A percentile compares a stretch with the other conserved stretches of the same genome.
Evolutionary conservation across 257 asterid genomes (phyloP).

Genomic region (Solanum lycopersicoides): DNA sequence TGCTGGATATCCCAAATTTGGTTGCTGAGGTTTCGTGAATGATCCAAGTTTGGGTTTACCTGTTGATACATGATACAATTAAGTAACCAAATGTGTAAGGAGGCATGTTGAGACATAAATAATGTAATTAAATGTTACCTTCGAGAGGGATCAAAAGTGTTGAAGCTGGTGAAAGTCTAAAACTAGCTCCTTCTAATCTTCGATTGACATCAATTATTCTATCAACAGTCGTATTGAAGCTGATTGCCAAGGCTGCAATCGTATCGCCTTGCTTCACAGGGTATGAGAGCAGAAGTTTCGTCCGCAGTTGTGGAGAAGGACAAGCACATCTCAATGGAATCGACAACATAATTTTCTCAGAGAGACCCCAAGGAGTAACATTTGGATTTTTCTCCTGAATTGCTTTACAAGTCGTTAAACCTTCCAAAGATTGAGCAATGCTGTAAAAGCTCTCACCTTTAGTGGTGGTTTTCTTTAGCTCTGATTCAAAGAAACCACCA

Average conservation of each 20-base stretch:
- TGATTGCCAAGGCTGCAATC: constrained; percentile 14
- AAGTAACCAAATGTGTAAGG: not conserved
- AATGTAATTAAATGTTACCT: not conserved
- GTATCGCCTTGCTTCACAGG: constrained; percentile 46
- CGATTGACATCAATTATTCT: constrained; percentile 25
- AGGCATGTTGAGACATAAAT: not conserved
- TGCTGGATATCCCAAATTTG: constrained; percentile 16
- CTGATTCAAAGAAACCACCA: constrained; percentile 27
- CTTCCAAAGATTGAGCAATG: constrained; percentile 41
- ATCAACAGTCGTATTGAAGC: constrained; percentile 28
- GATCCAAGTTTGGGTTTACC: constrained; percentile 18
- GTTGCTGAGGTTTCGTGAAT: constrained; percentile 1
- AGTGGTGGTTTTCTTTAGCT: constrained; percentile 18
- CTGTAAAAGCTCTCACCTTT: constrained; percentile 42
- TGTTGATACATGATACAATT: not conserved
- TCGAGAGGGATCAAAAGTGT: constrained; percentile 39
- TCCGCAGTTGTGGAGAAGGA: constrained; percentile 14
- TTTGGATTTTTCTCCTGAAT: constrained; percentile 34
- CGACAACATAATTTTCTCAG: constrained; percentile 10
- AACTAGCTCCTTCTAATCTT: constrained; percentile 10
- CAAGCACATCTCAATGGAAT: constrained; percentile 50
- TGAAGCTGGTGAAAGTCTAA: constrained; percentile 20
- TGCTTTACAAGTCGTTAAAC: constrained; percentile 37
- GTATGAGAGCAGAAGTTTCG: constrained; percentile 31
- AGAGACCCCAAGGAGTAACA: constrained; percentile 14